A percentile compares a stretch with the other conserved stretches of the same genome.
These are phyloP conservation scores for Hanseniaspora vineae DNA, from an alignment of 805 yeast species.

Conservation along the genomic window DNA sequence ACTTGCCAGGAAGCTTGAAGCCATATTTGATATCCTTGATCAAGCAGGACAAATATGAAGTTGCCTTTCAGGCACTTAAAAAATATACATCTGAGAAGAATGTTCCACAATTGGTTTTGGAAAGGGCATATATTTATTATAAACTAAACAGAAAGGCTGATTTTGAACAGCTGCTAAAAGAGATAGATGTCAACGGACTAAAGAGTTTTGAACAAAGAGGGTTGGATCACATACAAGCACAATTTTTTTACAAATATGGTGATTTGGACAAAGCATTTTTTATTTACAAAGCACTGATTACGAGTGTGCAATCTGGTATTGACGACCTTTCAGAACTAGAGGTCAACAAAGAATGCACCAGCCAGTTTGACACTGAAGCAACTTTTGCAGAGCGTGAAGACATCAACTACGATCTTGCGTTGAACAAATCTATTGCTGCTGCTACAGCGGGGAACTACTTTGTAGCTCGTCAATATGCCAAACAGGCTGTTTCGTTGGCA, in stretches of 20 bases:
- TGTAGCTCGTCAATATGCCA: constrained; percentile 30
- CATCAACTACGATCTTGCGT: constrained; percentile 44
- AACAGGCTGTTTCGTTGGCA: constrained; percentile 31
- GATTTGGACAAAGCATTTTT: constrained; percentile 34
- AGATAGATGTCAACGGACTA: constrained; percentile 8
- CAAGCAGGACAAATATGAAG: constrained; percentile 47
- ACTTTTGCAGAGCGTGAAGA: not conserved
- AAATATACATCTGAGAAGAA: constrained; percentile 26
- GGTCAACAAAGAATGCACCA: constrained; percentile 28
- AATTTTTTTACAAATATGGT: constrained; percentile 40
- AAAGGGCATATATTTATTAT: constrained; percentile 50
- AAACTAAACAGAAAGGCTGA: constrained; percentile 31
- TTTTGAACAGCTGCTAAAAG: constrained; percentile 16
- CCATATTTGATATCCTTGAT: constrained; percentile 48
- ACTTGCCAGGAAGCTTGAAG: constrained; percentile 22
- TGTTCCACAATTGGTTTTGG: constrained; percentile 31
- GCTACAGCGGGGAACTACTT: constrained; percentile 30
- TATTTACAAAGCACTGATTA: constrained; percentile 36
- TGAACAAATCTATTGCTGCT: constrained; percentile 50
- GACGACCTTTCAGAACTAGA: constrained; percentile 36
- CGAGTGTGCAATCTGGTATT: constrained; percentile 19
- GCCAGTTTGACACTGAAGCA: not conserved
- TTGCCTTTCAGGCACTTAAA: constrained; percentile 34
- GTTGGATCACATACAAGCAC: constrained; percentile 38
- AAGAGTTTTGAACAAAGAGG: constrained; percentile 22